These are phyloP conservation scores for Fonsecaea pedrosoi DNA, from an alignment of 2,329 filamentous ascomycete genomes.

Conservation along the genomic window DNA sequence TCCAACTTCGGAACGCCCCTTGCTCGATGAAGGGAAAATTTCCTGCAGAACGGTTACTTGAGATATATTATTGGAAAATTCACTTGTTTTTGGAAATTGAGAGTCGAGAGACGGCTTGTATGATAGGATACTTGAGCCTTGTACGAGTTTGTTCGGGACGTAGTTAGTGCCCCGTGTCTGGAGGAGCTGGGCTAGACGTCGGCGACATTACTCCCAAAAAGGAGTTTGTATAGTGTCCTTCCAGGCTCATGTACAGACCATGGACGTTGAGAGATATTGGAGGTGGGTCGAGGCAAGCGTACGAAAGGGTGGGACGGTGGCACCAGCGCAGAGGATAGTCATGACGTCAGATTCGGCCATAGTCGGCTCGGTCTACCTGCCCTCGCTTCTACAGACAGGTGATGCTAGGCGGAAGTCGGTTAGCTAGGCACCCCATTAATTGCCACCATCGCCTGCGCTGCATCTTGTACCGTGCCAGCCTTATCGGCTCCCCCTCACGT, in stretches of 20 bases:
- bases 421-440: not conserved
- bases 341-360: not conserved
- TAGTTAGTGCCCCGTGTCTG: not conserved
- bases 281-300: not conserved
- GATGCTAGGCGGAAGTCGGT: not conserved
- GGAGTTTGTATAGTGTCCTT: not conserved
- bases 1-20: not conserved
- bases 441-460: not conserved
- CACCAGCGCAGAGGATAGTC: not conserved
- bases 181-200: not conserved
- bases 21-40: not conserved
- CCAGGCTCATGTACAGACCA: not conserved
- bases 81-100: not conserved
- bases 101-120: not conserved
- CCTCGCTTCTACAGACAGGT: not conserved
- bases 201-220: not conserved
- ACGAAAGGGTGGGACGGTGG: constrained; percentile 1
- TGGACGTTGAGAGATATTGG: not conserved
- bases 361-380: not conserved
- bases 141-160: not conserved
- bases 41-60: not conserved
- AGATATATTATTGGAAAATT: not conserved
- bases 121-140: not conserved
- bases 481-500: constrained; percentile 2
- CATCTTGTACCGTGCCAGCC: not conserved